phyloP scores from a whole-genome alignment of 805 yeast species.

The Saccharomycopsis javanensis region DNA sequence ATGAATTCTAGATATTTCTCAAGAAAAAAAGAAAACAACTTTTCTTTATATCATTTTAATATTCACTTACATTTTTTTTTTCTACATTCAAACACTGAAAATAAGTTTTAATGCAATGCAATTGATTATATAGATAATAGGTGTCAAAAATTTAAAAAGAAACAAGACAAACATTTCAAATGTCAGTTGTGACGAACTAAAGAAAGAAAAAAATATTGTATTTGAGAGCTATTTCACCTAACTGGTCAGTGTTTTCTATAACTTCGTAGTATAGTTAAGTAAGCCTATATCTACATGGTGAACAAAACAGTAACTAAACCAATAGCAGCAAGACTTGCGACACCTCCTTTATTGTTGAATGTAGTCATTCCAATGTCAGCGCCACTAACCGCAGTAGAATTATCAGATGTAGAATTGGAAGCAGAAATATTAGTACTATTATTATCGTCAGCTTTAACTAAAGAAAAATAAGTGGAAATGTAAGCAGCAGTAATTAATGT shows the following conservation, averaged over 20 bases:
- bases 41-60: too few relatives aligned
- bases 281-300: not conserved
- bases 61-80: not conserved
- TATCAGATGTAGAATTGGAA: not conserved
- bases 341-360: not conserved
- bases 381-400: not conserved
- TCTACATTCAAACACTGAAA: not conserved
- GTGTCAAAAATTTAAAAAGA: not conserved
- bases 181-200: not conserved
- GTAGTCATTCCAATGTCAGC: not conserved
- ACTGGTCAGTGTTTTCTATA: too few relatives aligned
- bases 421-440: not conserved
- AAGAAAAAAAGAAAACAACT: too few relatives aligned
- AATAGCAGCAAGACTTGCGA: not conserved
- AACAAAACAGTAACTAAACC: not conserved
- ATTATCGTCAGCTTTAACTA: not conserved
- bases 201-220: not conserved
- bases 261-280: too few relatives aligned
- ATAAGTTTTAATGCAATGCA: not conserved
- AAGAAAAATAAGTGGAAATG: not conserved
- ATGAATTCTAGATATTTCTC: too few relatives aligned
- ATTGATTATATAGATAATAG: not conserved
- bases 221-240: too few relatives aligned
- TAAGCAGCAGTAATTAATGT: not conserved
- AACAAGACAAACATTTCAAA: not conserved